Conservation (phyloP, 371 early-diverging fungal genomes). For the Lichtheimia ramosa region DNA sequence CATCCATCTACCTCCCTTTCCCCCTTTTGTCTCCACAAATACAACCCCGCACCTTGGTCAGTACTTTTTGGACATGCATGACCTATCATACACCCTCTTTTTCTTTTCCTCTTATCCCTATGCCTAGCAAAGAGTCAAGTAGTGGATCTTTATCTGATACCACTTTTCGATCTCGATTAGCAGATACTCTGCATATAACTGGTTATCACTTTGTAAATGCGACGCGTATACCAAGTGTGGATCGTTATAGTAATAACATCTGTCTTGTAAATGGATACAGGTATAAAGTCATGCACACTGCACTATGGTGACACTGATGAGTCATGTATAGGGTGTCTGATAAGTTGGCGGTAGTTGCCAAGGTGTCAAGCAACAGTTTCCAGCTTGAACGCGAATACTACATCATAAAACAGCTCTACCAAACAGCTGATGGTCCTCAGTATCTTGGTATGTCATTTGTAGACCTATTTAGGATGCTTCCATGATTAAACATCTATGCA, state of each 20-base stretch:
- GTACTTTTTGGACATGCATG: no score
- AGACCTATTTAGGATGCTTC: no score
- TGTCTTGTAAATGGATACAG: constrained; percentile 41
- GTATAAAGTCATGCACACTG: constrained; percentile 2
- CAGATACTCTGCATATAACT: constrained; percentile 23
- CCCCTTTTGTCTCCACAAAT: no score
- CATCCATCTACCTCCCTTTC: no score
- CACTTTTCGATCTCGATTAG: no score
- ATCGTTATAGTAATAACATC: constrained; percentile 36
- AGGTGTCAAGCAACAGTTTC: constrained; percentile 33
- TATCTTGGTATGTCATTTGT: constrained; percentile 27
- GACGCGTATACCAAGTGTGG: constrained; percentile 20
- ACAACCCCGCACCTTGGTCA: no score
- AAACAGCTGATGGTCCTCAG: constrained; percentile 28
- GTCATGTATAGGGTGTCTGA: constrained; percentile 34
- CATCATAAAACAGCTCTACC: constrained; percentile 36
- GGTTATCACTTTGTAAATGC: constrained; percentile 41
- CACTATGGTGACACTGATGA: not conserved
- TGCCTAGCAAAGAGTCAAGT: no score
- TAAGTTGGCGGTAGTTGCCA: constrained; percentile 39
- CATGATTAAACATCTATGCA: no score
- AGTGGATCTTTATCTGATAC: no score
- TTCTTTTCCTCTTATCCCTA: no score
- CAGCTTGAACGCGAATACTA: constrained; percentile 43
- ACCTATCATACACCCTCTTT: no score